Evolutionary conservation across 768 basidiomycete species (phyloP), one percentile per base, ranked within the genome.

Genomic region (Russula compacta): DNA sequence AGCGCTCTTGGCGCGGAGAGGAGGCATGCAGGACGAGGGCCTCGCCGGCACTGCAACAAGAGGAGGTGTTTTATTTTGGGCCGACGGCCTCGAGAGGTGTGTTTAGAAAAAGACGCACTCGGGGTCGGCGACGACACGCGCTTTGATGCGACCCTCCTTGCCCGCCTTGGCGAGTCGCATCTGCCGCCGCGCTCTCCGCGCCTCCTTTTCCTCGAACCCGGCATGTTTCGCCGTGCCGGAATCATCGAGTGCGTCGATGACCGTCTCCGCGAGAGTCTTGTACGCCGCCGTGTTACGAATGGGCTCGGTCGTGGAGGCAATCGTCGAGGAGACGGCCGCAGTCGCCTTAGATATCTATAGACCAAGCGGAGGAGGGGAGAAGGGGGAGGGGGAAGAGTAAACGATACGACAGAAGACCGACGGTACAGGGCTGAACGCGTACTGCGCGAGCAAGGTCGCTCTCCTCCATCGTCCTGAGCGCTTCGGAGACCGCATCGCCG

Each of bases 241-340:
- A 72, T 98, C 95, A 64, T 98, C 94, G 43, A 99, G 79, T 3
- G 94, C 92, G 64, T 99, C 97, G 4, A 93, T 76, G 14, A 99
- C 76, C 2, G 91, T 91, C 48, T 95, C 92, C 0, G 92, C 83
- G 7, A 98, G 76, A 1, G 86, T 78, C 76, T 97, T 97, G 77
- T 99, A 99, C 0, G 95, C 92, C 14, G 83, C 86, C 2, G 95
- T 99, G 64, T 97, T 93, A 46, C 97, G 87, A 62, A 99, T 89
- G n/a, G 95, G 95, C 64, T 95, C 94, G 3, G 97, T 98, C 14
- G 92, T 89, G 48, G 86, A 84, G 50, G 86, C 86, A 51, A 95
- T 92, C 6, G 89, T 89, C 10, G 79, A 83, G 7, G 94, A 93
- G 58, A 95, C 84, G 6, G 92, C 90, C 15, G 86, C 82, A 0